Percentiles rank a stretch among this genome's conserved stretches.
Evolutionary conservation across 2,329 filamentous ascomycete species (phyloP).

Genomic region (Exophiala aquamarina): DNA sequence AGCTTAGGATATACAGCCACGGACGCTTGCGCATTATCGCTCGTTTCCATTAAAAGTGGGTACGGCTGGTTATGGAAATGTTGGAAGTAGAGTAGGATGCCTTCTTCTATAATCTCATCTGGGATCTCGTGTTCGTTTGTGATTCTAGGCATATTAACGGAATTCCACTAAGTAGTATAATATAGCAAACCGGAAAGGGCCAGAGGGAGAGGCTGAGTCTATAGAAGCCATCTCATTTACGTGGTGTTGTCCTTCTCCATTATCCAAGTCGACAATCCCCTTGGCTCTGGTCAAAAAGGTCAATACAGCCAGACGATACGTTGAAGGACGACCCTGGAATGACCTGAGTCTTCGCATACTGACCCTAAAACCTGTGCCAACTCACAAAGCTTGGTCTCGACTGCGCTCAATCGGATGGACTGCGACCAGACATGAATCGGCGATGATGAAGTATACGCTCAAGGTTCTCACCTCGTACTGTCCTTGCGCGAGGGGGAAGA

Average conservation of each 20-base stretch:
- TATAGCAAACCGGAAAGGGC: neutral
- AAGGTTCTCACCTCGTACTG: neutral
- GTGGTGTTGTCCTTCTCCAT: neutral
- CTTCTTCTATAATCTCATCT: constrained; percentile 1
- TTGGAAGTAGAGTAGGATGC: constrained; percentile 2
- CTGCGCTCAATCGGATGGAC: neutral
- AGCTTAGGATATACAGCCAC: constrained; percentile 1
- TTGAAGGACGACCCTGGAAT: neutral
- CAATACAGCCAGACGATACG: neutral
- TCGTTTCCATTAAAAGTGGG: constrained; percentile 1
- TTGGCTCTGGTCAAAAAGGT: neutral
- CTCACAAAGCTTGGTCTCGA: constrained; percentile 1
- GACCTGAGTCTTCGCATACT: neutral
- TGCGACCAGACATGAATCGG: neutral
- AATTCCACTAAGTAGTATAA: neutral
- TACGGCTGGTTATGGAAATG: constrained; percentile 7
- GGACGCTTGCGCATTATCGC: neutral
- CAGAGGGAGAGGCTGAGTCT: neutral
- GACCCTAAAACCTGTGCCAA: constrained; percentile 1
- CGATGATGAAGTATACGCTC: neutral
- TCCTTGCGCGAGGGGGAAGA: neutral
- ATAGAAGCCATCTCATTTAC: neutral
- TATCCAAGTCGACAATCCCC: neutral
- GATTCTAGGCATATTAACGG: neutral
- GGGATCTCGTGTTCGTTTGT: neutral